Evolutionary conservation across 768 basidiomycete species (phyloP), one percentile per base, ranked within the genome.

Genomic region (Suillus americanus): DNA sequence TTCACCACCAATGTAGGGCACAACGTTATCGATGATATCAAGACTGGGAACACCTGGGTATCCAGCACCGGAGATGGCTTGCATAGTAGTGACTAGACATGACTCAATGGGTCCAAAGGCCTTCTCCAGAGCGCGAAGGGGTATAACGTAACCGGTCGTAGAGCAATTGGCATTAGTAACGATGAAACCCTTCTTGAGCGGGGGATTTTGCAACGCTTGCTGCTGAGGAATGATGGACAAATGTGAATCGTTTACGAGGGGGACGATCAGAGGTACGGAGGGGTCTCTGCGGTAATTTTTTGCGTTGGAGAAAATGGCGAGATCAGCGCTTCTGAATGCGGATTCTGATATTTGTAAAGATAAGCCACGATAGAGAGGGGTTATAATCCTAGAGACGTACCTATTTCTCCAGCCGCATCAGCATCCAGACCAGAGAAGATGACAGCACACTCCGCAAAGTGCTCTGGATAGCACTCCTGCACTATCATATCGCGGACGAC

Each of bases 101-200:
- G 88, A 85, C 70, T 98, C 93, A 73, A 99, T 82, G n/a, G 95
- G 96, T 6, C 97, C 97, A 66, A 99, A 99, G 0, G 91, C 83
- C 66, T 84, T 86, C 77, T 97, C 95, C 68, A 98, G 85, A 0
- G 95, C 95, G 56, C 87, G 85, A 69, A 98, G 88, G n/a, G 95
- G 94, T 65, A 97, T 87, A 65, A 94, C 94, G 73, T 89, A 84
- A 50, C 92, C 96, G 1, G 97, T 99, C 4, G 97, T 98, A 28
- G 94, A 91, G 80, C 97, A 99, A 80, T 99, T 99, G 69, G 97
- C 97, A 75, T 99, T 99, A 64, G 95, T 96, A 66, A 99, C 90
- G 75, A 99, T 96, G 82, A 94, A 99, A 3, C 97, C 97, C 68
- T 86, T 88, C 72, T 84, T 85, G 40, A 91, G 84, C 0, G 86